Base-by-base conservation (phyloP, 2,329 filamentous ascomycete genomes). In the Hypoxylon sp. region DNA sequence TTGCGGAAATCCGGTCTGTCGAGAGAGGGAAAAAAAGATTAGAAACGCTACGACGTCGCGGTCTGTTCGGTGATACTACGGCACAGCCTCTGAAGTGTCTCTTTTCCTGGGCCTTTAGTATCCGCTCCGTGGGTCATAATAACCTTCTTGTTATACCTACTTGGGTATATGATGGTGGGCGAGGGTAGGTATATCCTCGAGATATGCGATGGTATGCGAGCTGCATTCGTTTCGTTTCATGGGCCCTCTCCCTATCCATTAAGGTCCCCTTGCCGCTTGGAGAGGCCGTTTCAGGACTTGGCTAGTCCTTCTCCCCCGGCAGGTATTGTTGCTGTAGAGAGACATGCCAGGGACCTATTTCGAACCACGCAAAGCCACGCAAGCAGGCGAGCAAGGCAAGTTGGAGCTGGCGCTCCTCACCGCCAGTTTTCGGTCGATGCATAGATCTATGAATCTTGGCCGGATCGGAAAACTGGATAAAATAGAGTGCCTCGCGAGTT, bases 191-290 rank as follows among this genome's bases (percentile, higher is more conserved):
- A n/a, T 4, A 9, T 27, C 9, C 8, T 27, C 17, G 5, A 17
- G 7, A 47, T 45, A 55, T 55, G 53, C 52, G 50, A 64, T 43
- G 47, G 47, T 53, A 59, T 54, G 54, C 54, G 42, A 52, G 54
- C 51, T 65, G 56, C 62, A 61, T 60, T 54, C 54, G 60, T 60
- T 60, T 60, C 55, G 60, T 49, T 55, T 63, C 58, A 56, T 21
- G 11, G 21, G 46, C 50, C 45, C 40, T 31, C 43, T 48, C 17
- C 48, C 48, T n/a, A 40, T 60, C 54, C 57, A 63, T 50, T 41
- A 43, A n/a, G 11, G 15, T 35, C 31, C 50, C 46, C 43, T 41
- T 56, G 27, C 50, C 38, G 24, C 46, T 48, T 48, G 31, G 33
- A 26, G 51, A 51, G n/a, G n/a, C n/a, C 55, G 60, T 63, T 60